Conservation (phyloP, 768 basidiomycete genomes). For the Lanmaoa rubissima region DNA sequence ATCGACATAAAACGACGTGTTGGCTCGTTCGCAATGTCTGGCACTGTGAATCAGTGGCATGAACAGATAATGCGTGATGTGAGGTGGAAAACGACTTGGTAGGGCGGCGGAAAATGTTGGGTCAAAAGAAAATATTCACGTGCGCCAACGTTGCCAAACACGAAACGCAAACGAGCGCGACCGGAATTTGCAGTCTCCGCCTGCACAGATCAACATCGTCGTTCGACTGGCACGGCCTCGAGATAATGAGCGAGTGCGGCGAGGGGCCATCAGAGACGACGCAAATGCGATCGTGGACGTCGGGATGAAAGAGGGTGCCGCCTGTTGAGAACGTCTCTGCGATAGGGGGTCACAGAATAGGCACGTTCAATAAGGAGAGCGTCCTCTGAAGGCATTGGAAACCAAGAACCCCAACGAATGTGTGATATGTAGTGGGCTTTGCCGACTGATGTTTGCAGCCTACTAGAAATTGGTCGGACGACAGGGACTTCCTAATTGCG, state of each 20-base stretch:
- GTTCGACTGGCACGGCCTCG: constrained; percentile 5
- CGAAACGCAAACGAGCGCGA: constrained; percentile 14
- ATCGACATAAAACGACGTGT: no score
- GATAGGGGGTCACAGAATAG: constrained; percentile 6
- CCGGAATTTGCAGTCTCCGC: constrained; percentile 10
- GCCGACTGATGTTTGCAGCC: not conserved
- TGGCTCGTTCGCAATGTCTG: no score
- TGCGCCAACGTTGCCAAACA: constrained; percentile 6
- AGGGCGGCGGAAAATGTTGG: no score
- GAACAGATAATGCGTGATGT: no score
- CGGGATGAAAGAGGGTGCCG: constrained; percentile 5
- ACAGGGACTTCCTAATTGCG: no score
- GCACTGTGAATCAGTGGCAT: no score
- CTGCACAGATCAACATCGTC: constrained; percentile 4
- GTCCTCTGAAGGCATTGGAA: not conserved
- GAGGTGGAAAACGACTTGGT: no score
- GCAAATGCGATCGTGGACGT: constrained; percentile 11
- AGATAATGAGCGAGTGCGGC: not conserved
- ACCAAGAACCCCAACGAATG: constrained; percentile 4
- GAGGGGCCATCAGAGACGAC: not conserved
- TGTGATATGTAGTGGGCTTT: constrained; percentile 3
- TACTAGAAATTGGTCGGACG: no score
- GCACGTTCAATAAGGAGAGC: constrained; percentile 16
- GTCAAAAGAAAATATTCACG: no score
- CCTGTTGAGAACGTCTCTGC: not conserved